Evolutionary conservation across 2,329 filamentous ascomycete genomes (phyloP).

Genomic region (Ophiostoma sp.): DNA sequence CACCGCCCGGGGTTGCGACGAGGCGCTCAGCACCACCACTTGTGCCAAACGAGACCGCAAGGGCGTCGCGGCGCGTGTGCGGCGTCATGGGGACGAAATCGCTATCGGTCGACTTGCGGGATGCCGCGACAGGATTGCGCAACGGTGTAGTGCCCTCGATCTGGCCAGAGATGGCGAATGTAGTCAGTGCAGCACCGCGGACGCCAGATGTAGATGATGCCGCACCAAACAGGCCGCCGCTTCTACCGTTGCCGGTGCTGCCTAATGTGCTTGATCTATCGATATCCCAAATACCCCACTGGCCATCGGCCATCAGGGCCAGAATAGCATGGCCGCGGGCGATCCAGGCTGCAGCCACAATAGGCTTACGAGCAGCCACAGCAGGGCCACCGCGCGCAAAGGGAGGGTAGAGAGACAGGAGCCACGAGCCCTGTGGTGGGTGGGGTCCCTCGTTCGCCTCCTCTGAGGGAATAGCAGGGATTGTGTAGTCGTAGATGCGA

Average conservation of each 20-base stretch:
- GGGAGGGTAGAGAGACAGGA: slow-evolving; percentile 56
- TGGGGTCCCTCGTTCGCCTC: slow-evolving; percentile 47
- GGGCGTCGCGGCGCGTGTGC: slow-evolving; percentile 51
- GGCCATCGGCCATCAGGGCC: slow-evolving; percentile 55
- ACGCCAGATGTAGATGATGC: slow-evolving; percentile 44
- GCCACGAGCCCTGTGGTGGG: slow-evolving; percentile 57
- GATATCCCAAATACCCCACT: slow-evolving; percentile 64
- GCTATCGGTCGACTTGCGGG: slow-evolving; percentile 36
- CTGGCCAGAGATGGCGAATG: slow-evolving; percentile 54
- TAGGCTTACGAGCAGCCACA: slow-evolving; percentile 46
- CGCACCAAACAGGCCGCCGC: slow-evolving; percentile 40
- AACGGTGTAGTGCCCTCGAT: slow-evolving; percentile 55
- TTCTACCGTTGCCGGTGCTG: background rate
- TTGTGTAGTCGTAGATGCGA: slow-evolving; percentile 57
- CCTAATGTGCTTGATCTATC: slow-evolving; percentile 45
- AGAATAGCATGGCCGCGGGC: slow-evolving; percentile 55
- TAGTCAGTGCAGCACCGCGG: slow-evolving; percentile 52
- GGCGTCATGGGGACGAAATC: slow-evolving; percentile 62
- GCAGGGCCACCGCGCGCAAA: slow-evolving; percentile 46
- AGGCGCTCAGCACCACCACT: slow-evolving; percentile 48
- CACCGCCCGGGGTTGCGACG: slow-evolving; percentile 47
- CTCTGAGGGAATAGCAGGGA: slow-evolving; percentile 48
- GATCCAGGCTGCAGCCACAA: slow-evolving; percentile 60
- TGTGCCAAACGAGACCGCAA: slow-evolving; percentile 39
- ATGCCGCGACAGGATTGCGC: slow-evolving; percentile 37